Evolutionary conservation across 2,329 filamentous ascomycete genomes (phyloP).

Genomic region (Fusarium setosum): DNA sequence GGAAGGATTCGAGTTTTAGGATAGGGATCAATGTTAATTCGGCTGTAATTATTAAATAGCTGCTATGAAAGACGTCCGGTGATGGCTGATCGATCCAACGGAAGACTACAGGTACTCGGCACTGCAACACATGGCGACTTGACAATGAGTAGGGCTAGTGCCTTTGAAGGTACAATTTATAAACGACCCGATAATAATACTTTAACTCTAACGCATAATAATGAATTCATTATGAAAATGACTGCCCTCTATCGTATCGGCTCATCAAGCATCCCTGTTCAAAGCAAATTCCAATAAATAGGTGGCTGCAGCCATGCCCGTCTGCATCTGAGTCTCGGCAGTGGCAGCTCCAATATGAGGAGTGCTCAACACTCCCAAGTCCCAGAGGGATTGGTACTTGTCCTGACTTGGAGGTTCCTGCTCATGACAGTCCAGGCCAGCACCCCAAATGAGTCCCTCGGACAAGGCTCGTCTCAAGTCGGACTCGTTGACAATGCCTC

Average conservation of each 20-base stretch:
- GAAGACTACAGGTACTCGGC: too few species aligned
- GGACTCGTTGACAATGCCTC: conserved; percentile 53
- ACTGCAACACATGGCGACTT: too few species aligned
- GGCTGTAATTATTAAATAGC: too few species aligned
- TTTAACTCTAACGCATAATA: too few species aligned
- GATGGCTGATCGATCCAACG: too few species aligned
- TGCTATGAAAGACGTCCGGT: too few species aligned
- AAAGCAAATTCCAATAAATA: conserved; percentile 36
- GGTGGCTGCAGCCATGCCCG: conserved; percentile 41
- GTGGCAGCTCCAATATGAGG: conserved; percentile 61
- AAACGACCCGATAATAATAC: too few species aligned
- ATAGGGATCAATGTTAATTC: too few species aligned
- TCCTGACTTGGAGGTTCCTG: conserved; percentile 52
- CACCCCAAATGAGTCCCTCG: conserved; percentile 51
- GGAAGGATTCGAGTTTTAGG: conserved; percentile 12
- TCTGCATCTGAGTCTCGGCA: conserved; percentile 44
- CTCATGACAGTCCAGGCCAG: conserved; percentile 54
- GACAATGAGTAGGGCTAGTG: too few species aligned
- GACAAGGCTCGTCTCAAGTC: conserved; percentile 47
- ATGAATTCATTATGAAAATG: too few species aligned
- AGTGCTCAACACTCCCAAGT: conserved; percentile 52
- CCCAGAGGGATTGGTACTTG: conserved; percentile 49
- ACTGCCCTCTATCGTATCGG: too few species aligned
- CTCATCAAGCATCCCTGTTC: neutral
- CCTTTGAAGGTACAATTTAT: too few species aligned